Conservation (phyloP, 208 protist genomes). For the Crithidia mellificae region DNA sequence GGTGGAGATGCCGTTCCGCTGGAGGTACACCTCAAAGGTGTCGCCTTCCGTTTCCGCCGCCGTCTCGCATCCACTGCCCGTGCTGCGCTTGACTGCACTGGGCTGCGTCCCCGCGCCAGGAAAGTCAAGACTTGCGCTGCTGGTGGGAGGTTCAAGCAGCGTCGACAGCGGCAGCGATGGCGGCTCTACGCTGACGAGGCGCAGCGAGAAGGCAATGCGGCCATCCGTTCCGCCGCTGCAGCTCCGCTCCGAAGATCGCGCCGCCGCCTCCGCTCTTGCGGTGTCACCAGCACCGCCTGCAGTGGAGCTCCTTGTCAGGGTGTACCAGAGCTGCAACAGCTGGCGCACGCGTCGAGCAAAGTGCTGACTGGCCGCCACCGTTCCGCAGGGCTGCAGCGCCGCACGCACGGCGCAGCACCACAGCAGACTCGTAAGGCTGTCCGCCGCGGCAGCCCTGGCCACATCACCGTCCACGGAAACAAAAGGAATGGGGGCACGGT, state of each 20-base stretch:
- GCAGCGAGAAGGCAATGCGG: slow-evolving; percentile 27
- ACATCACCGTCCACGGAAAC: slow-evolving; percentile 24
- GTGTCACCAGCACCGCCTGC: not conserved
- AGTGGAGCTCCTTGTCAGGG: slow-evolving; percentile 16
- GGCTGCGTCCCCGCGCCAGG: no score
- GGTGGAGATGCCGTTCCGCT: slow-evolving; percentile 30
- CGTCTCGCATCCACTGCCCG: no score
- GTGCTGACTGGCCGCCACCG: slow-evolving; percentile 2
- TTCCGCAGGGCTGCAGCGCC: slow-evolving; percentile 5
- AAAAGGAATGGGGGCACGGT: slow-evolving; percentile 34
- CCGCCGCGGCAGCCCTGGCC: slow-evolving; percentile 12
- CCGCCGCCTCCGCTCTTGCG: not conserved
- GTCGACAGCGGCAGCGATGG: not conserved
- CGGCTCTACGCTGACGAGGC: slow-evolving; percentile 25
- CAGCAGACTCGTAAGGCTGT: slow-evolving; percentile 27
- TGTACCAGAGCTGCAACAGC: slow-evolving; percentile 33
- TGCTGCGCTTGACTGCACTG: no score
- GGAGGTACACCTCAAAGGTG: slow-evolving; percentile 33
- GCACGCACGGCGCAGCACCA: slow-evolving; percentile 27
- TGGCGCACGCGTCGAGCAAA: slow-evolving; percentile 25
- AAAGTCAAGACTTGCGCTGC: no score
- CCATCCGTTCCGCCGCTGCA: not conserved
- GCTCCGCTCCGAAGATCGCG: not conserved
- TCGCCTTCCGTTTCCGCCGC: slow-evolving; percentile 18
- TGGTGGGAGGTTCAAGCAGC: no score